A percentile compares a stretch with the other conserved stretches of the same genome.
phyloP scores from a whole-genome alignment of 1,139 yeast species.

The Casaregolazyma lundiana region DNA sequence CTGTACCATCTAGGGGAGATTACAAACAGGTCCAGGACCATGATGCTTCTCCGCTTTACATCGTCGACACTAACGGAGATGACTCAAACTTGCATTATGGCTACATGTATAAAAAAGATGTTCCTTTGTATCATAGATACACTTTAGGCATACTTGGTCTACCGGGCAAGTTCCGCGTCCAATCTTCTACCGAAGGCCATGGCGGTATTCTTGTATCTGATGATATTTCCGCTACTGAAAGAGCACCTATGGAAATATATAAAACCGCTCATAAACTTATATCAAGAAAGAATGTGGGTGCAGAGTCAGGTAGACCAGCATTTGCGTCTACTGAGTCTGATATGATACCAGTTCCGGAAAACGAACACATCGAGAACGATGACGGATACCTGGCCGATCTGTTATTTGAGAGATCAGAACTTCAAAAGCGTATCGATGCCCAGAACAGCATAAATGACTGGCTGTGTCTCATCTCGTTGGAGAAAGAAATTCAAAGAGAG shows the following conservation, averaged over 20 bases:
- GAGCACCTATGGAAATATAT: not conserved
- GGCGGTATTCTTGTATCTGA: not conserved
- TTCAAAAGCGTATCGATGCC: slow-evolving; percentile 4
- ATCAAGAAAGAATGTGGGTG: not conserved
- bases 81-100: slow-evolving; percentile 12
- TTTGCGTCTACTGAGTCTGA: too few relatives aligned
- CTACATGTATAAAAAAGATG: slow-evolving; percentile 13
- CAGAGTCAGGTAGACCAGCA: too few relatives aligned
- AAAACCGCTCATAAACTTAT: not conserved
- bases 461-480: slow-evolving; percentile 6
- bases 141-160: slow-evolving; percentile 11
- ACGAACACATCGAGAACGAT: slow-evolving; percentile 2
- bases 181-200: not conserved
- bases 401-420: not conserved
- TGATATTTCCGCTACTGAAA: not conserved
- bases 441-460: slow-evolving; percentile 3
- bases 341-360: not conserved
- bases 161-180: not conserved
- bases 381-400: not conserved
- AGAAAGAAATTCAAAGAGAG: slow-evolving; percentile 10
- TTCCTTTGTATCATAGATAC: slow-evolving; percentile 15
- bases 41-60: not conserved
- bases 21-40: too few relatives aligned
- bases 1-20: too few relatives aligned
- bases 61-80: slow-evolving; percentile 16